Percentiles rank a stretch among this genome's conserved stretches.
phyloP scores from a whole-genome alignment of 805 yeast species.

The Kodamaea kaohsiungensis region DNA sequence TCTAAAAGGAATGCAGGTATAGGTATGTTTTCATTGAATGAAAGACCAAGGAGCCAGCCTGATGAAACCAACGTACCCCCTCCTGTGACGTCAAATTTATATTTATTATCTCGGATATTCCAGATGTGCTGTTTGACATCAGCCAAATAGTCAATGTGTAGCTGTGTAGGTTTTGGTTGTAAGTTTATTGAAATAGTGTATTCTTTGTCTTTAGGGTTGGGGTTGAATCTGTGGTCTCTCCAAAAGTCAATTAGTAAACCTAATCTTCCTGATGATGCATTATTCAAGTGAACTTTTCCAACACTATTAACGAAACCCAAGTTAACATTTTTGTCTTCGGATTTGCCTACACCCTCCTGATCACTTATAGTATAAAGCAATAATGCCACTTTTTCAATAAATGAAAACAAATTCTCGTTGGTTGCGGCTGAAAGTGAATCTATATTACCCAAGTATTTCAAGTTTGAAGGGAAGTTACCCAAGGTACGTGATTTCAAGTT shows the following conservation, averaged over 20 bases:
- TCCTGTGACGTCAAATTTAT: constrained; percentile 20
- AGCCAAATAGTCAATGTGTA: constrained; percentile 21
- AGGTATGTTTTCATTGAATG: constrained; percentile 25
- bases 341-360: constrained; percentile 21
- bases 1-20: constrained; percentile 32
- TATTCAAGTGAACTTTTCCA: constrained; percentile 32
- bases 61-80: constrained; percentile 8
- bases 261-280: constrained; percentile 19
- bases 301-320: constrained; percentile 25
- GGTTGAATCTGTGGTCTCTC: constrained; percentile 32
- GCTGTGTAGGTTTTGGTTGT: constrained; percentile 10
- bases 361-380: constrained; percentile 27
- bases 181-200: constrained; percentile 26
- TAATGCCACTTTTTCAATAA: constrained; percentile 31
- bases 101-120: constrained; percentile 18
- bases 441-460: constrained; percentile 36
- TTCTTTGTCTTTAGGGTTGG: constrained; percentile 18
- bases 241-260: constrained; percentile 41
- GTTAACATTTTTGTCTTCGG: constrained; percentile 19
- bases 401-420: constrained; percentile 31
- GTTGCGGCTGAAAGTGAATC: constrained; percentile 34
- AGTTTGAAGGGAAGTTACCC: constrained; percentile 35
- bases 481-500: constrained; percentile 26
- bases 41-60: constrained; percentile 29
- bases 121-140: constrained; percentile 22